Percentiles rank a stretch among this genome's conserved stretches.
Conservation (phyloP, 352 stramenopile species). For the Thalassiosira sp. region DNA sequence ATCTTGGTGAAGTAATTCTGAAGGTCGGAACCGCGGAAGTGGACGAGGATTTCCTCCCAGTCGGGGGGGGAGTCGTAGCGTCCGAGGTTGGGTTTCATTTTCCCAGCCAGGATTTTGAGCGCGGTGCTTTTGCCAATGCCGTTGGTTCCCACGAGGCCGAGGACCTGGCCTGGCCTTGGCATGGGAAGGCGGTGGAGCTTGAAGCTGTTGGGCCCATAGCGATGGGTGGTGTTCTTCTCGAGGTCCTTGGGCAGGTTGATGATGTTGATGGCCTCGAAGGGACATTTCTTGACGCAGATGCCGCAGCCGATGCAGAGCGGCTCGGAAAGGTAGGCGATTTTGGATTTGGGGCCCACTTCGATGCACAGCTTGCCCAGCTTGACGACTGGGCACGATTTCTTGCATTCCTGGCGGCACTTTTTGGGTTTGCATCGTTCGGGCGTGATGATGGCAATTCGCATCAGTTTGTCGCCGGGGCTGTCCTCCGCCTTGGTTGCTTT, state of each 20-base stretch:
- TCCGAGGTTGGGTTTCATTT: constrained; percentile 99
- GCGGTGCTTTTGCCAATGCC: constrained; percentile 99
- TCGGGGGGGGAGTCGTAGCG: constrained; percentile 95
- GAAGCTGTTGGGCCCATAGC: constrained; percentile 99
- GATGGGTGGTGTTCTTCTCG: constrained; percentile 98
- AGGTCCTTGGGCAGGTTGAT: constrained; percentile 99
- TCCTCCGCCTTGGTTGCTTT: constrained; percentile 47
- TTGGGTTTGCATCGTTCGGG: constrained; percentile 99
- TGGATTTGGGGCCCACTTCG: constrained; percentile 94
- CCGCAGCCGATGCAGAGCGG: constrained; percentile 99
- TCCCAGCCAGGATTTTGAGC: constrained; percentile 98
- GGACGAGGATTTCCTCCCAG: constrained; percentile 98
- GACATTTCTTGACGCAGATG: constrained; percentile 99
- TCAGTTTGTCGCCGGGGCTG: constrained; percentile 87
- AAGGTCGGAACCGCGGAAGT: constrained; percentile 91
- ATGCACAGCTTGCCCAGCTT: constrained; percentile 99
- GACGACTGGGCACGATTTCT: constrained; percentile 98
- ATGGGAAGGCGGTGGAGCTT: constrained; percentile 99
- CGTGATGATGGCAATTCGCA: constrained; percentile 98
- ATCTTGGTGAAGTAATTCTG: constrained; percentile 99
- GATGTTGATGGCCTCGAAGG: constrained; percentile 99
- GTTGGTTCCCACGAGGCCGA: constrained; percentile 99
- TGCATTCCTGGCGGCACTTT: constrained; percentile 98
- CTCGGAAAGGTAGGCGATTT: constrained; percentile 98
- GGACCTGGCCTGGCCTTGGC: constrained; percentile 96